Conservation (phyloP, 2,329 filamentous ascomycete genomes). For the Trichothecium sympodiale region DNA sequence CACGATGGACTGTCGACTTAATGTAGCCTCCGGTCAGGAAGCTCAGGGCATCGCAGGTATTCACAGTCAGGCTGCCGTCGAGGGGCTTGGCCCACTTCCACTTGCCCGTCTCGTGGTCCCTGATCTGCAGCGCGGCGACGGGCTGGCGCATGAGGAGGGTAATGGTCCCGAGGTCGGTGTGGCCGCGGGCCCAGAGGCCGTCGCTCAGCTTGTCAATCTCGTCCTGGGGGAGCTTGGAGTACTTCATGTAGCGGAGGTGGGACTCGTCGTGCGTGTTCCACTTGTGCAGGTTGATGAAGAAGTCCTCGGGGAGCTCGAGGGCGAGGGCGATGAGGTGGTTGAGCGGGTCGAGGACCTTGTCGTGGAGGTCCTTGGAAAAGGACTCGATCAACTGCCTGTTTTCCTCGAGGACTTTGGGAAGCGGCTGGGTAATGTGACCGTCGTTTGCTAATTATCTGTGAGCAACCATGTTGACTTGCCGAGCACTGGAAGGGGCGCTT, state of each 20-base stretch:
- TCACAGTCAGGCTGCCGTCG: conserved; percentile 39
- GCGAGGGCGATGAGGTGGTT: conserved; percentile 50
- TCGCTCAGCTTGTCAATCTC: conserved; percentile 31
- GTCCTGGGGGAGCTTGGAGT: conserved; percentile 35
- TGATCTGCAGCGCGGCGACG: conserved; percentile 44
- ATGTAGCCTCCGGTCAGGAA: conserved; percentile 36
- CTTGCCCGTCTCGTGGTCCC: conserved; percentile 28
- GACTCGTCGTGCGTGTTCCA: conserved; percentile 49
- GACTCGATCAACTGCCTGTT: conserved; percentile 43
- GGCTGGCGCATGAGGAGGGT: conserved; percentile 49
- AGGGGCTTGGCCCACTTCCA: conserved; percentile 41
- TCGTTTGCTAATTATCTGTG: conserved; percentile 16
- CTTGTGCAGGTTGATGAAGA: conserved; percentile 35
- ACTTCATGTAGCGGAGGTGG: conserved; percentile 53
- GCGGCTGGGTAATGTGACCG: conserved; percentile 17
- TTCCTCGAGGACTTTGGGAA: conserved; percentile 32
- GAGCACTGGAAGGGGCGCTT: conserved; percentile 7
- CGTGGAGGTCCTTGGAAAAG: conserved; percentile 40
- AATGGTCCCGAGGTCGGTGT: conserved; percentile 45
- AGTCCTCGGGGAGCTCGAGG: conserved; percentile 50
- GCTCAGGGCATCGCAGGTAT: conserved; percentile 36
- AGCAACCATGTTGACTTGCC: too few relatives aligned
- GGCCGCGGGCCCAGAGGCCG: conserved; percentile 33
- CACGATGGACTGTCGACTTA: conserved; percentile 29
- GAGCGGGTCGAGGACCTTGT: conserved; percentile 44